phyloP scores from a whole-genome alignment of 345 rosid genomes.

The Luvunga scandens region DNA sequence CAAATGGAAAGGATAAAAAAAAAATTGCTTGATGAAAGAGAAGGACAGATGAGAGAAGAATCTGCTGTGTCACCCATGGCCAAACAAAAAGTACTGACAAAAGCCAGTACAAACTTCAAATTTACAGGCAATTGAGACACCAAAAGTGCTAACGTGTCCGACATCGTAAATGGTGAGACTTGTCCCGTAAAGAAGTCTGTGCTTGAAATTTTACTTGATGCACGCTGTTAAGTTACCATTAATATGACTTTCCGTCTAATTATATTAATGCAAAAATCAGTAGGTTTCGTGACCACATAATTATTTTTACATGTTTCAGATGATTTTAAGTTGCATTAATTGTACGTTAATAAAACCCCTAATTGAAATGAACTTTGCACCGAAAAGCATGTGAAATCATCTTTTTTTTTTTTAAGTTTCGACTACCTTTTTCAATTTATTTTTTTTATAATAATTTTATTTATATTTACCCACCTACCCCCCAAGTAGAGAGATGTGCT shows the following conservation, averaged over 20 bases:
- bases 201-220: too few species aligned
- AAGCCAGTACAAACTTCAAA: not conserved
- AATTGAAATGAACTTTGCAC: not conserved
- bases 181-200: not conserved
- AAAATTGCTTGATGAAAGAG: not conserved
- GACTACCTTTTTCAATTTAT: not conserved
- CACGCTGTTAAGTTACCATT: too few species aligned
- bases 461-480: constrained; percentile 13
- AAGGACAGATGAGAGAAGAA: too few species aligned
- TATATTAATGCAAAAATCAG: too few species aligned
- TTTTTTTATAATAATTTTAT: not conserved
- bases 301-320: too few species aligned
- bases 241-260: too few species aligned
- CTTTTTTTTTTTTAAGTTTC: not conserved
- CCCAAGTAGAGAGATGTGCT: not conserved
- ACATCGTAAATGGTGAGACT: not conserved
- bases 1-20: too few species aligned
- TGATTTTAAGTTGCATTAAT: too few species aligned
- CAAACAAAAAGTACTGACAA: not conserved
- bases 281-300: too few species aligned
- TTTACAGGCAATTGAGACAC: not conserved
- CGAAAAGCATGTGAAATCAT: constrained; percentile 3
- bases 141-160: not conserved
- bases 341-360: too few species aligned
- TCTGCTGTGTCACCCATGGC: not conserved